phyloP scores from a whole-genome alignment of 208 protist species.

The Cochliopodium minus region DNA sequence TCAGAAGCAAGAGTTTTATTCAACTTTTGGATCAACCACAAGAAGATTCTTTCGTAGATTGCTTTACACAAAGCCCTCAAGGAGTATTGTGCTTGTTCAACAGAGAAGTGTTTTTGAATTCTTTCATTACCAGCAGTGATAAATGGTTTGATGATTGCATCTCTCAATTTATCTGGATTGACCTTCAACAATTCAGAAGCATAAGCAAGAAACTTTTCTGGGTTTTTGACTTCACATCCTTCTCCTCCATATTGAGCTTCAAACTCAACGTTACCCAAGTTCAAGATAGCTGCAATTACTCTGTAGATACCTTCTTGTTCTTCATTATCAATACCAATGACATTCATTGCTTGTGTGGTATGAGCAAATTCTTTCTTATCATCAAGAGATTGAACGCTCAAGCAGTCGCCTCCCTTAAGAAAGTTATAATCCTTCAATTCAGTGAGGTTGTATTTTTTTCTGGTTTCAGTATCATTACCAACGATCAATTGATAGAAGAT shows the following conservation, averaged over 20 bases:
- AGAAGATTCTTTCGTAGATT: conserved; percentile 29
- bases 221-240: not conserved
- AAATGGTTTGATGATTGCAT: not conserved
- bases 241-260: not conserved
- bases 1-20: conserved; percentile 21
- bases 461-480: conserved; percentile 11
- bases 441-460: conserved; percentile 8
- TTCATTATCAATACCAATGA: conserved; percentile 33
- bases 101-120: not conserved
- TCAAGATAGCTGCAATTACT: conserved; percentile 33
- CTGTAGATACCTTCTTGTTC: conserved; percentile 30
- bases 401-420: conserved; percentile 20
- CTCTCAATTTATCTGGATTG: not conserved
- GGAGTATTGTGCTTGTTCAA: conserved; percentile 29
- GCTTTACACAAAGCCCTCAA: conserved; percentile 40
- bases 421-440: conserved; percentile 14
- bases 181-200: not conserved
- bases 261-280: conserved; percentile 36
- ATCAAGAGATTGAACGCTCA: conserved; percentile 9
- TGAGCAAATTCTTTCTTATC: conserved; percentile 19
- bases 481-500: conserved; percentile 69
- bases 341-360: conserved; percentile 27
- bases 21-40: conserved; percentile 24
- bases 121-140: not conserved
- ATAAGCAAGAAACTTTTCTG: not conserved